Evolutionary conservation across 202 grass and related monocot genomes (phyloP).

Genomic region (Cymbopogon flexuosus): DNA sequence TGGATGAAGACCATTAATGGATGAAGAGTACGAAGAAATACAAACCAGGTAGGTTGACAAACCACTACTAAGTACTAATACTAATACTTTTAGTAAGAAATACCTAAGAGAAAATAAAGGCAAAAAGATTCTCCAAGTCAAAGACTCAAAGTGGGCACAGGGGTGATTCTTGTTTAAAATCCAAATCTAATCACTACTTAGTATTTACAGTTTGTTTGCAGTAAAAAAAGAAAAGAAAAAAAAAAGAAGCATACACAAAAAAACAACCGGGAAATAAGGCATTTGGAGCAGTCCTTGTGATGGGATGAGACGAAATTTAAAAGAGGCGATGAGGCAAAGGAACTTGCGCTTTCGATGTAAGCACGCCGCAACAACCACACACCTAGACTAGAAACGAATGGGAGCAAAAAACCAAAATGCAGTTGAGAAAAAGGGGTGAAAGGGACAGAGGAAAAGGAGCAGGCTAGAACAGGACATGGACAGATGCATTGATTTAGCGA

Average conservation of each 20-base stretch:
- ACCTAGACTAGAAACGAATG: conserved; percentile 7
- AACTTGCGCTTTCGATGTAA: neutral
- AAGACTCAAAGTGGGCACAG: neutral
- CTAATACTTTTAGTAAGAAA: neutral
- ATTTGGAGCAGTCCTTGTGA: neutral
- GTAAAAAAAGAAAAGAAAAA: neutral
- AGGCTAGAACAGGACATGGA: neutral
- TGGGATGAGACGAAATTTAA: conserved; percentile 1
- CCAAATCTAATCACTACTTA: neutral
- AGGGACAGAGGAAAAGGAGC: neutral
- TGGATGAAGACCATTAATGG: neutral
- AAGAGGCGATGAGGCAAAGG: neutral
- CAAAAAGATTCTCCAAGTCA: neutral
- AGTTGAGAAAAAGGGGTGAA: conserved; percentile 15
- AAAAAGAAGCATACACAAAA: neutral
- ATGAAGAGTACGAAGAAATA: neutral
- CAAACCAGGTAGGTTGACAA: conserved; percentile 7
- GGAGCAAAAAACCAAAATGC: conserved; percentile 1
- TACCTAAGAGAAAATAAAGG: neutral
- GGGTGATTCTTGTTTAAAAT: too few relatives aligned
- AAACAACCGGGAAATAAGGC: neutral
- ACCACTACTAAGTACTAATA: neutral
- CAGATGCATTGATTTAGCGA: conserved; percentile 7
- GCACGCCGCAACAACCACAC: conserved; percentile 4
- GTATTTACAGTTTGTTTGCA: neutral